Base-by-base conservation (phyloP, 2,329 filamentous ascomycete species). In the Tolypocladium inflatum region DNA sequence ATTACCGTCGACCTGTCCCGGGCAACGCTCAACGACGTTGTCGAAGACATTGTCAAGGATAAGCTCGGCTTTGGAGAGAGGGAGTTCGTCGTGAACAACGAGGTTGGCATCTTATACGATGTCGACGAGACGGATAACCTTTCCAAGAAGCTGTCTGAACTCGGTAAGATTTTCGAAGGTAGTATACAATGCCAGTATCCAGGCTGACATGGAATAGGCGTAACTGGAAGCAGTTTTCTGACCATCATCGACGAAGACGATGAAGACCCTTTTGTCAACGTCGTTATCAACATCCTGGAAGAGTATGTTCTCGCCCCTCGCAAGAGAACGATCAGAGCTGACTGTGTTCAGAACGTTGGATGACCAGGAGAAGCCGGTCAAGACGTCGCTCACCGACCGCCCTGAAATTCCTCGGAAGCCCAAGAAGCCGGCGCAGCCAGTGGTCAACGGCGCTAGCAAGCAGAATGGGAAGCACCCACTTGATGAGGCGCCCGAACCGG, bases 121-220 rank as follows among this genome's bases (percentile, higher is more conserved):
- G 83, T 87, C 0, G 94, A 97, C 58, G 84, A 96, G 66, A 90
- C 90, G 5, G 90, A 95, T 58, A 95, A 97, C 66, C 76, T 97
- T 1, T 72, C 78, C 1, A 95, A 91, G 76, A 91, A 88, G 60
- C 80, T 99, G 55, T 79, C 73, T 33, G 89, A 96, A 23, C 79
- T 97, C 10, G 89, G 84, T 83, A 76, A 65, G 75, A 43, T 21
- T 39, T 37, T 17, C 37, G 54, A 55, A 37, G 55, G 23, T 23
- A 23, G 19, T n/a, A 15, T 11, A 6, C 21, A 30, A 37, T 15
- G 7, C 7, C 4, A 35, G 41, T 8, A 21, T n/a, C 19, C n/a
- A 17, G 35, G 54, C 62, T 64, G 17, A 64, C 54, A 5, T 61
- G 35, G 13, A 11, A 61, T 61, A 86, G 83, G 87, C 13, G 83